Evolutionary conservation across 1,284 basidiomycete genomes (phyloP), one percentile per base, ranked within the genome.

Genomic region (Sporisorium iseilematis-ciliati): DNA sequence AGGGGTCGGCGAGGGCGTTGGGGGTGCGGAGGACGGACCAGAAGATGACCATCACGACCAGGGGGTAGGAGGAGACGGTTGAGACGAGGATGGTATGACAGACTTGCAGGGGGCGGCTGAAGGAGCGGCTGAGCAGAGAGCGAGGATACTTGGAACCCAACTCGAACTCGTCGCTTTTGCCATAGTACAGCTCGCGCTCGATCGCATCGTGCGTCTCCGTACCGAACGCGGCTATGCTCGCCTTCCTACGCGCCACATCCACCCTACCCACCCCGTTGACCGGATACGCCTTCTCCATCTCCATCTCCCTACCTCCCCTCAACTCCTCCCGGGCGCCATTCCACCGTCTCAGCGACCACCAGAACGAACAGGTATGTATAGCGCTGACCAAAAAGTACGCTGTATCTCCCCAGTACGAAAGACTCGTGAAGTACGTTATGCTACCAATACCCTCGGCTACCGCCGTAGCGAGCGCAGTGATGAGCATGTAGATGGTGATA

Each of bases 21-120:
- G 23, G 0, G 63, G 69, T 5, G n/a, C 84, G 82, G 3, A 92
- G 86, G 7, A 92, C 77, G 0, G 87, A 78, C 91, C 92, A 92
- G 80, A 87, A 92, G 0, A 92, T 89, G 35, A 88, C 85, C 0
- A 90, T 91, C 1, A 92, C 90, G 23, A 92, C 80, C 60, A 92
- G 85, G 4, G 92, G 91, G 90, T 72, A 56, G 2, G 60, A 45
- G 26, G 57, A 57, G 5, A 79, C 62, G 2, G 77, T 79, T 4
- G 56, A 59, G 8, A 73, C 65, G 16, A 79, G 60, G 38, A 79
- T 45, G 8, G 61, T 60, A 26, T 68, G 65, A 33, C 31, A 54
- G 23, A 72, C 38, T 33, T 67, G 73, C 31, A 83, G 46, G 20
- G 69, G 57, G 0, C 77, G 21, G 23, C 63, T 52, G 38, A 62